Base-by-base conservation (phyloP, 306 rosid species). In the Crataegus laevigata region DNA sequence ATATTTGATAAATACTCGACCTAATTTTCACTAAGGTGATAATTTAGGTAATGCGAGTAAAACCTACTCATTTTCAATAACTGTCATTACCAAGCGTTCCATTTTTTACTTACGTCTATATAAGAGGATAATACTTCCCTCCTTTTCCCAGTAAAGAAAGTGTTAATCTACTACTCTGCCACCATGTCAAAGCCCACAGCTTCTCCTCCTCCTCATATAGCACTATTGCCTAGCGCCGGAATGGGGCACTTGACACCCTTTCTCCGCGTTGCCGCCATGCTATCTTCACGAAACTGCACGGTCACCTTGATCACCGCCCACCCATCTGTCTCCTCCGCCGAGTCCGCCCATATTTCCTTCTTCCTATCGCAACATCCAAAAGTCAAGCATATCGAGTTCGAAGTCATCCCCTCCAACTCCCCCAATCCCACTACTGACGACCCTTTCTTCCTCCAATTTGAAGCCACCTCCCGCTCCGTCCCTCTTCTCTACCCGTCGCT, bases 191-290 rank as follows among this genome's bases (percentile, higher is more conserved):
- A 52, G n/a, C 5, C 34, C 30, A 13, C 54, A 54, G 47, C 40
- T 54, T 32, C 75, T 71, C 42, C 65, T 22, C 40, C 38, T 25
- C 76, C 82, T 54, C 82, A 79, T 69, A 68, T 79, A 32, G 82
- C 75, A 29, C 64, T 79, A 45, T 50, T 79, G 7, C 82, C 82
- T 7, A 45, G 75, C 36, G 78, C 75, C 70, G 82, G 82, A 45
- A 79, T 79, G 82, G 82, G 82, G 19, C 82, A 79, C 40, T 62
- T 73, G 57, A 73, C 75, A 8, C 82, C 82, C 51, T 79, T 79
- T 58, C 78, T 79, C 71, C 69, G 75, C 14, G 29, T 79, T 19
- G 82, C 82, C 25, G 59, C 78, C 74, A 58, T 2, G 42, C 45
- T 79, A 5, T 55, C 55, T 36, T 32, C 64, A 1, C 47, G 54